Evolutionary conservation across 2,329 filamentous ascomycete species (phyloP).

Genomic region (Calonectria hawksworthii): DNA sequence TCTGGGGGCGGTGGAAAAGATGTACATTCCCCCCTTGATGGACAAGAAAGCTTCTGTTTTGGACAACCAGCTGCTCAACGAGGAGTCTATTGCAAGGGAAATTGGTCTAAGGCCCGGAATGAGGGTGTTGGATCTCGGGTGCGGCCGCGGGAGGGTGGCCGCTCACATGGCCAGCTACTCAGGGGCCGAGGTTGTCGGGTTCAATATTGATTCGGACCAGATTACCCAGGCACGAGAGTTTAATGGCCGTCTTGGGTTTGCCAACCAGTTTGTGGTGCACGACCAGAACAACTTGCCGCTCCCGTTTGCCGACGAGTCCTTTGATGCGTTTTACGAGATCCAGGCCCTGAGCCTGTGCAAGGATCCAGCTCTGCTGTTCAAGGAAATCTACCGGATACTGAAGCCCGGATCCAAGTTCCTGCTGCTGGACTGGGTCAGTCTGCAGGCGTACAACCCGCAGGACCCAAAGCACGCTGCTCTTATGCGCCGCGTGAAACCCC

Average conservation of each 20-base stretch:
- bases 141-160: constrained; percentile 25
- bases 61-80: constrained; percentile 26
- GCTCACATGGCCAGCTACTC: constrained; percentile 25
- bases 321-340: constrained; percentile 28
- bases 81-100: constrained; percentile 16
- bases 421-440: constrained; percentile 25
- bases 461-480: constrained; percentile 9
- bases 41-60: constrained; percentile 22
- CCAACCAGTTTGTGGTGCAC: constrained; percentile 25
- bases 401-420: constrained; percentile 22
- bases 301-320: background rate
- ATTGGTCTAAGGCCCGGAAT: constrained; percentile 14
- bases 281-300: constrained; percentile 27
- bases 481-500: constrained; percentile 25
- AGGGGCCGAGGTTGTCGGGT: constrained; percentile 9
- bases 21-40: constrained; percentile 27
- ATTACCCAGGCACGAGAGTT: constrained; percentile 15
- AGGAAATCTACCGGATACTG: constrained; percentile 17
- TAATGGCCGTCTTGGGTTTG: constrained; percentile 1
- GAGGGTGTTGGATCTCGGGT: constrained; percentile 21
- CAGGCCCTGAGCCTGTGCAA: constrained; percentile 28
- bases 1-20: constrained; percentile 27
- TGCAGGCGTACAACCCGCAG: constrained; percentile 18
- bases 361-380: constrained; percentile 19
- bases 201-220: constrained; percentile 27